A percentile compares a stretch with the other conserved stretches of the same genome.
phyloP scores from a whole-genome alignment of 2,329 filamentous ascomycete species.

The Fusarium setosum region DNA sequence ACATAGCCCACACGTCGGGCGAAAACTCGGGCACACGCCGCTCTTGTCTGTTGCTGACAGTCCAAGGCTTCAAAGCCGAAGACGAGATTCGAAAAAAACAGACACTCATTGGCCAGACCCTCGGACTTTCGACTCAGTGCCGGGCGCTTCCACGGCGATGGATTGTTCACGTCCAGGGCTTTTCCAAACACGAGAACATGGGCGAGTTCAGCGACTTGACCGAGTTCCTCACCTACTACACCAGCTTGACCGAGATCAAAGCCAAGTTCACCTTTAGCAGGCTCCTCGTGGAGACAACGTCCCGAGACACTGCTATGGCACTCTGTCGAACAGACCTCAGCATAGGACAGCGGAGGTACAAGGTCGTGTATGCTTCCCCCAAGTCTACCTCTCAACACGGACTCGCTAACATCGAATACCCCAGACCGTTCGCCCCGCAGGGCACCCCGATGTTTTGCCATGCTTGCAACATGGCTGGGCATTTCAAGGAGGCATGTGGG shows the following conservation, averaged over 20 bases:
- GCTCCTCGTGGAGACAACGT: neutral
- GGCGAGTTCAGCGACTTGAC: neutral
- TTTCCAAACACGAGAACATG: neutral
- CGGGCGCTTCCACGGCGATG: neutral
- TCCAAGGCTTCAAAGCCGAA: neutral
- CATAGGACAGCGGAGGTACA: neutral
- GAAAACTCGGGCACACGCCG: neutral
- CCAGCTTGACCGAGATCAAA: neutral
- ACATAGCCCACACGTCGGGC: neutral
- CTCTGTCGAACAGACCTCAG: neutral
- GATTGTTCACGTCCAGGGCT: neutral
- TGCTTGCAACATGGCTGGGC: neutral
- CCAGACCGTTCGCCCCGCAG: neutral
- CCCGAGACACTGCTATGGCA: neutral
- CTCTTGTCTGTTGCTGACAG: neutral
- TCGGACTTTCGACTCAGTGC: neutral
- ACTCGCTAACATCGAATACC: neutral
- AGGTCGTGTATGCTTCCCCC: neutral
- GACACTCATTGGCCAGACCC: neutral
- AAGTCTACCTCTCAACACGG: neutral
- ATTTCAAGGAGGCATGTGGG: neutral
- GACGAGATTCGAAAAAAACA: neutral
- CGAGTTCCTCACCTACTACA: neutral
- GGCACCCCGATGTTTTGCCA: neutral
- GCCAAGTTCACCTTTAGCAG: neutral